These are phyloP conservation scores for Pseudonitzschia pungens DNA, from an alignment of 108 stramenopile genomes.

Conservation along the genomic window DNA sequence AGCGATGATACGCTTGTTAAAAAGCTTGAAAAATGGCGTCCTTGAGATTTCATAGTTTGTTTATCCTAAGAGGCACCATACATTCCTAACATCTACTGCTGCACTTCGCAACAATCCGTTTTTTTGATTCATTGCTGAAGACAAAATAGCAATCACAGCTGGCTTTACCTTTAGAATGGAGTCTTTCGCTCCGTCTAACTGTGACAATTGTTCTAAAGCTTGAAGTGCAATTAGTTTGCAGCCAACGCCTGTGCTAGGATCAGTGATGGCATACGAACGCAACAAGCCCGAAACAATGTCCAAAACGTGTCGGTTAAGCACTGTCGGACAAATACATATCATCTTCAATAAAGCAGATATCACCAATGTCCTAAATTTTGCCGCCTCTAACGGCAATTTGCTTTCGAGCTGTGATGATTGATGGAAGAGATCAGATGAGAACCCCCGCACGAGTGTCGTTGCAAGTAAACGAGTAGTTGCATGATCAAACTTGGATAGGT, in stretches of 20 bases:
- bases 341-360: constrained; percentile 40
- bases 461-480: constrained; percentile 13
- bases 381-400: not conserved
- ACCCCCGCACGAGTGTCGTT: constrained; percentile 17
- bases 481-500: constrained; percentile 23
- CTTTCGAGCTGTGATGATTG: not conserved
- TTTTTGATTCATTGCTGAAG: constrained; percentile 45
- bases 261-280: constrained; percentile 32
- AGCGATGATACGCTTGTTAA: constrained; percentile 49
- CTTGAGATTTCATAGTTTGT: constrained; percentile 7
- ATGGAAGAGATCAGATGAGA: constrained; percentile 28
- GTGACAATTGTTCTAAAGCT: constrained; percentile 32
- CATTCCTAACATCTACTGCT: constrained; percentile 49
- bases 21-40: constrained; percentile 47
- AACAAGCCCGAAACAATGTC: constrained; percentile 33
- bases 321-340: constrained; percentile 22
- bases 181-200: constrained; percentile 17
- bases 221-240: constrained; percentile 48
- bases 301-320: constrained; percentile 15
- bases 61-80: constrained; percentile 40
- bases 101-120: constrained; percentile 41
- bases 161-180: constrained; percentile 26
- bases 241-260: constrained; percentile 27
- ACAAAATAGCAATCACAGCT: constrained; percentile 43
- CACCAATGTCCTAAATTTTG: constrained; percentile 28